These are phyloP conservation scores for Salvia sclarea DNA, from an alignment of 305 asterid genomes.

Conservation along the genomic window DNA sequence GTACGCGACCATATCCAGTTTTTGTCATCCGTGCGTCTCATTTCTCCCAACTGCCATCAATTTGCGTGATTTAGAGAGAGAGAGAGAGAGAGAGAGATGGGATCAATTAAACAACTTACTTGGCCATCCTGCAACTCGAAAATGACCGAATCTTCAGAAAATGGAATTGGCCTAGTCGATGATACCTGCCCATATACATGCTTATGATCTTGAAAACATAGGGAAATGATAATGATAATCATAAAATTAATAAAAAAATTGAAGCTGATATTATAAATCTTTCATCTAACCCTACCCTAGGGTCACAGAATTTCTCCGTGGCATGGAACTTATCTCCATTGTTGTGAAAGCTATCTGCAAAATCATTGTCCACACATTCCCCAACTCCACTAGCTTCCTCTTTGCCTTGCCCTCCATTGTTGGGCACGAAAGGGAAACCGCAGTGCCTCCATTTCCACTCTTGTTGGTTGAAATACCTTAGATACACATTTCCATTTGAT, in stretches of 20 bases:
- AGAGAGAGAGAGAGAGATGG: neutral
- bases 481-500: constrained; percentile 70
- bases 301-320: constrained; percentile 49
- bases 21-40: constrained; percentile 47
- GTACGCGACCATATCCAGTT: constrained; percentile 76
- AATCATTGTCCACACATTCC: constrained; percentile 39
- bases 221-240: neutral
- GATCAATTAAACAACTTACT: constrained; percentile 46
- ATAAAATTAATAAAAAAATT: too few relatives aligned
- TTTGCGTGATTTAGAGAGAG: neutral
- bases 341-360: constrained; percentile 31
- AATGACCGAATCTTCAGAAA: constrained; percentile 62
- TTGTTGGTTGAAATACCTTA: constrained; percentile 56
- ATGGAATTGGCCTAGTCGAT: constrained; percentile 67
- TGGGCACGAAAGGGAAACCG: constrained; percentile 49
- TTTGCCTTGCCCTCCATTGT: constrained; percentile 13
- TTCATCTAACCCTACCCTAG: constrained; percentile 66
- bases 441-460: constrained; percentile 80
- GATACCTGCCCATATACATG: constrained; percentile 49
- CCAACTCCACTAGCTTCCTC: constrained; percentile 22
- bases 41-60: constrained; percentile 69
- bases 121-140: constrained; percentile 83
- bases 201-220: neutral
- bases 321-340: constrained; percentile 36
- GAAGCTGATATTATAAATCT: neutral